A percentile compares a stretch with the other conserved stretches of the same genome.
Conservation (phyloP, 768 basidiomycete species). For the Hemileccinum rubropunctum region DNA sequence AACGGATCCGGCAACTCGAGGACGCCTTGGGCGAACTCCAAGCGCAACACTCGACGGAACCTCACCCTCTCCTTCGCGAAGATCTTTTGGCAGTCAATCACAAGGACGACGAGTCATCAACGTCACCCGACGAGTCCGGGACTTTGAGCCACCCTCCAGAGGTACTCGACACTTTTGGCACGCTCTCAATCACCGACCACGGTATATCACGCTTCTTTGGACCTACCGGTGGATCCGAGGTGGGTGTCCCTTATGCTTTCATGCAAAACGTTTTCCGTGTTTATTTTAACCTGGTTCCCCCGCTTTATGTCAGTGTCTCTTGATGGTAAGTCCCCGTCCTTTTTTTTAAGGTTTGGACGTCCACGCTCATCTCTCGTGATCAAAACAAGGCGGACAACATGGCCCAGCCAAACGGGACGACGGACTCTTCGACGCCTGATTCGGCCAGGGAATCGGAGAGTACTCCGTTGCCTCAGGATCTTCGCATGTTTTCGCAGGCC, state of each 20-base stretch:
- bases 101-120: slow-evolving; percentile 23
- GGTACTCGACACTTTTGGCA: slow-evolving; percentile 56
- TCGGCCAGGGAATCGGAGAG: slow-evolving; percentile 28
- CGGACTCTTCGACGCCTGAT: slow-evolving; percentile 22
- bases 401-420: slow-evolving; percentile 5
- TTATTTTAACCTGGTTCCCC: slow-evolving; percentile 8
- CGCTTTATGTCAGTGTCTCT: slow-evolving; percentile 27
- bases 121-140: slow-evolving; percentile 26
- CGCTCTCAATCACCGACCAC: slow-evolving; percentile 56
- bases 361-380: slow-evolving; percentile 8
- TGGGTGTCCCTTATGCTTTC: slow-evolving; percentile 29
- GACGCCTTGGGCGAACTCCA: slow-evolving; percentile 56
- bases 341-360: not conserved
- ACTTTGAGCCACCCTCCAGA: slow-evolving; percentile 33
- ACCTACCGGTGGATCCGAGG: slow-evolving; percentile 66
- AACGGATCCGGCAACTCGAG: slow-evolving; percentile 57
- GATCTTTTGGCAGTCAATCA: slow-evolving; percentile 41
- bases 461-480: slow-evolving; percentile 30
- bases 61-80: slow-evolving; percentile 59
- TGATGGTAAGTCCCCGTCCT: slow-evolving; percentile 27
- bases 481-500: slow-evolving; percentile 51
- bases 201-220: slow-evolving; percentile 65
- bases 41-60: slow-evolving; percentile 47
- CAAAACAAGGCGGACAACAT: slow-evolving; percentile 25
- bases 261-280: slow-evolving; percentile 1